Conservation (phyloP, 495 filamentous ascomycete species). For the Niebla homalea region DNA sequence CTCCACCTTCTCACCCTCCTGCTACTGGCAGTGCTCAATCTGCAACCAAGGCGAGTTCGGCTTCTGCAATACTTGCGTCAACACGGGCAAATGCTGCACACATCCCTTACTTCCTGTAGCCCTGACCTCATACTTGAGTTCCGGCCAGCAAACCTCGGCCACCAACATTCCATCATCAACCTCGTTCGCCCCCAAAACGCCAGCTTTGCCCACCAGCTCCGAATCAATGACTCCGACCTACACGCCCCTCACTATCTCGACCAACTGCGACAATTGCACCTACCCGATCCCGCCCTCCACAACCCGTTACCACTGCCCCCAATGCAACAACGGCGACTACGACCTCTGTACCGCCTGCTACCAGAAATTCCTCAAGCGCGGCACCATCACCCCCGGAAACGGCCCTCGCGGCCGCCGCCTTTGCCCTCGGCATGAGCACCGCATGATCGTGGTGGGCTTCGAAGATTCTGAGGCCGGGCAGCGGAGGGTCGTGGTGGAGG, state of each 20-base stretch:
- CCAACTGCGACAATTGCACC: conserved; percentile 62
- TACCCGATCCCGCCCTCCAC: conserved; percentile 53
- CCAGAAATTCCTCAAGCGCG: conserved; percentile 41
- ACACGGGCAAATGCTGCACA: conserved; percentile 59
- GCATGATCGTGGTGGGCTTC: conserved; percentile 72
- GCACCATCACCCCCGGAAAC: conserved; percentile 56
- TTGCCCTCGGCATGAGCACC: conserved; percentile 58
- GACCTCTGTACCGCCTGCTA: conserved; percentile 76
- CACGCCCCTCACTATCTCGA: conserved; percentile 51
- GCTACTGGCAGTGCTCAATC: conserved; percentile 68
- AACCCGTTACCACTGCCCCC: conserved; percentile 59
- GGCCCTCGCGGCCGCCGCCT: conserved; percentile 68
- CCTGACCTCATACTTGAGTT: background rate
- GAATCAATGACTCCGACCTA: conserved; percentile 24
- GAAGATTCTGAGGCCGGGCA: conserved; percentile 43
- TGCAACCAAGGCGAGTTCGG: conserved; percentile 92
- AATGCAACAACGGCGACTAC: conserved; percentile 62
- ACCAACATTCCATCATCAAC: background rate
- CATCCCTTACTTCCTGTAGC: conserved; percentile 61
- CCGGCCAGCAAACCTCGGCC: background rate
- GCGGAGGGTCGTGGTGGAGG: conserved; percentile 42
- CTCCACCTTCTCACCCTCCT: conserved; percentile 53
- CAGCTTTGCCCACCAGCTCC: conserved; percentile 22
- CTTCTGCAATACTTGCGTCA: conserved; percentile 73
- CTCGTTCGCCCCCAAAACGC: background rate